These are phyloP conservation scores for Agroathelia rolfsii DNA, from an alignment of 1,284 basidiomycete genomes.

Conservation along the genomic window DNA sequence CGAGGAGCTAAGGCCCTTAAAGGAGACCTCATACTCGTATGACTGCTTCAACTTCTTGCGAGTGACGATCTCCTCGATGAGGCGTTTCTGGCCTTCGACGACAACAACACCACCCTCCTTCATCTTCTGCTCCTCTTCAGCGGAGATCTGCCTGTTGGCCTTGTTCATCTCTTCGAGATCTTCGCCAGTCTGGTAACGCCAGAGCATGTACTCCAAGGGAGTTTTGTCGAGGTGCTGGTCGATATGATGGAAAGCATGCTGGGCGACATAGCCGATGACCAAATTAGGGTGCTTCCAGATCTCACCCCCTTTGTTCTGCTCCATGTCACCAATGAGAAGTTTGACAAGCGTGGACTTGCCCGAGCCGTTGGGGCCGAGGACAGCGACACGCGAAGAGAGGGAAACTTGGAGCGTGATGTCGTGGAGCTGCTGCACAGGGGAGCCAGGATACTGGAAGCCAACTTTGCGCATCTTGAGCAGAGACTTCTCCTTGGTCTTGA, in stretches of 20 bases:
- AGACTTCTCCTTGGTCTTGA: conserved; percentile 99
- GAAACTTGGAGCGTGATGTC: conserved; percentile 96
- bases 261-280: conserved; percentile 97
- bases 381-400: conserved; percentile 91
- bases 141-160: conserved; percentile 79
- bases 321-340: conserved; percentile 95
- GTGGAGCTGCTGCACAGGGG: conserved; percentile 81
- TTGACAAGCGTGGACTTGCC: conserved; percentile 99
- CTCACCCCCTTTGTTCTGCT: conserved; percentile 93
- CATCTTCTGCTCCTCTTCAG: conserved; percentile 92
- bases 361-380: conserved; percentile 96
- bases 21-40: conserved; percentile 94
- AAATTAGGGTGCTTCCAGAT: conserved; percentile 99
- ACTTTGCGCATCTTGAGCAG: conserved; percentile 97
- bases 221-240: conserved; percentile 98
- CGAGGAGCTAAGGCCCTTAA: conserved; percentile 86
- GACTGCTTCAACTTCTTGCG: conserved; percentile 99
- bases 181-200: conserved; percentile 99
- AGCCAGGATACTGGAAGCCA: conserved; percentile 91
- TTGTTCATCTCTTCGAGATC: conserved; percentile 95
- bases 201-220: conserved; percentile 96
- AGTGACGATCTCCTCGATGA: conserved; percentile 84
- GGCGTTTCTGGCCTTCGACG: conserved; percentile 89
- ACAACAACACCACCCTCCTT: conserved; percentile 84
- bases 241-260: conserved; percentile 99